Evolutionary conservation across 352 stramenopile genomes (phyloP), one percentile per base, ranked within the genome.

Genomic region (Phytophthora constricta): DNA sequence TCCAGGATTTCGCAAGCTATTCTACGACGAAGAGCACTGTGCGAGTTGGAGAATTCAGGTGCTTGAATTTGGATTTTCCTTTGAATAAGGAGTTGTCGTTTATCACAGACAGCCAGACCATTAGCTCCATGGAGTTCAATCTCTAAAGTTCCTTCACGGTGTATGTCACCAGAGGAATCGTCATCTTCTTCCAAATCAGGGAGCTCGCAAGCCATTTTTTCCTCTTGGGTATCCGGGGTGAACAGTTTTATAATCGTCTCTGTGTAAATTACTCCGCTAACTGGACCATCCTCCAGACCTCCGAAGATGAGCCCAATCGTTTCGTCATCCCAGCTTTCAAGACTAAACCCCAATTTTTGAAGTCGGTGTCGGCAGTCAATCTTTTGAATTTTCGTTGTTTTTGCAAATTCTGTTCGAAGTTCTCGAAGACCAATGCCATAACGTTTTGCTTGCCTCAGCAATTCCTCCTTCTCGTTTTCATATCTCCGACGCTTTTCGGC

Each of bases 121-220:
- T 76, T 91, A 3, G 79, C 87, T 4, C 81, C 75, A 11, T 76
- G 53, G 1, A 96, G 37, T 25, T 85, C 79, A 27, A 96, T 66
- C 22, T 85, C 74, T 2, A 96, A 65, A 26, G 84, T 59, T 2
- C 87, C 87, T 72, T 93, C 82, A 47, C 90, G 80, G 41, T 94
- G 76, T 9, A 92, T 65, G 45, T 81, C 90, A 53, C 89, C 76
- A 1, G 77, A 64, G 1, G 83, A 60, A n/a, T 92, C 81, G 28
- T 92, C 84, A 42, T 92, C 82, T 79, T 93, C 68, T 45, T 76
- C 86, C n/a, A 93, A 73, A 25, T 94, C 87, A 0, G 84, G 84
- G 4, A 92, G 60, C 26, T 92, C 78, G 43, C 79, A 87, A 0
- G 78, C 72, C 72, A 93, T 84, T 70, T 90, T 83, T 26, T 93